phyloP scores from a whole-genome alignment of 139 green algal species.

The Chlamydomonas sphaeroides region DNA sequence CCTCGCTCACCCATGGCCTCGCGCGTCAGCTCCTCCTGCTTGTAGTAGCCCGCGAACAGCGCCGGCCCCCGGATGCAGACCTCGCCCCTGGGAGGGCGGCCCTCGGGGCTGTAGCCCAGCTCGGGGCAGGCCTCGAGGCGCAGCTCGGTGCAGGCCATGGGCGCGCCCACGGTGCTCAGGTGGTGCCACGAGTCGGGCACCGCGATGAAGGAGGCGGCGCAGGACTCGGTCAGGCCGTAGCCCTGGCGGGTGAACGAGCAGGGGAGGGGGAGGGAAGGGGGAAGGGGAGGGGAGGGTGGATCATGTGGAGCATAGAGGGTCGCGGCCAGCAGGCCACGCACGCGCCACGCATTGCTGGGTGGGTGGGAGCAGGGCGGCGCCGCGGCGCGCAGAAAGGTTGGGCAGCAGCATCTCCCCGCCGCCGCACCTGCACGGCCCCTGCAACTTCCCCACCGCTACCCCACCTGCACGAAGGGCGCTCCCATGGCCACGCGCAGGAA shows the following conservation, averaged over 20 bases:
- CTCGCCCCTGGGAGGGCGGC: conserved; percentile 72
- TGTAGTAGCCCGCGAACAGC: conserved; percentile 88
- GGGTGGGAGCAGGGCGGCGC: too few species aligned
- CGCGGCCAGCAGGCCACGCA: too few species aligned
- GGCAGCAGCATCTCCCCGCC: too few species aligned
- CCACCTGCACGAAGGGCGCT: conserved; percentile 69
- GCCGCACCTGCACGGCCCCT: too few species aligned
- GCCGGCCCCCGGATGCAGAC: conserved; percentile 81
- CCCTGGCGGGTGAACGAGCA: conserved; percentile 67
- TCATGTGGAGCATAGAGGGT: too few species aligned
- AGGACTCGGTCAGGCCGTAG: conserved; percentile 89
- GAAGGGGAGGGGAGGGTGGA: too few species aligned
- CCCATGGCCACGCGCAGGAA: conserved; percentile 75
- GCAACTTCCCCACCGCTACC: too few species aligned
- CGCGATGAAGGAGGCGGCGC: conserved; percentile 85
- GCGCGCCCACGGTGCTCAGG: conserved; percentile 80
- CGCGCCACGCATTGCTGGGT: too few species aligned
- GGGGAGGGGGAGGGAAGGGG: too few species aligned
- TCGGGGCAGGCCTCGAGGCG: conserved; percentile 77
- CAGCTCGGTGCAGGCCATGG: conserved; percentile 72
- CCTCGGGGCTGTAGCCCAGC: conserved; percentile 69
- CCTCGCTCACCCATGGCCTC: conserved; percentile 74
- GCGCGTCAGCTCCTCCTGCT: conserved; percentile 75
- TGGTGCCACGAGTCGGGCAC: conserved; percentile 52
- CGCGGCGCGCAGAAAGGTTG: too few species aligned